Percentiles rank a stretch among this genome's conserved stretches.
Evolutionary conservation across 2,329 filamentous ascomycete species (phyloP).

Genomic region (Colletotrichum sp.): DNA sequence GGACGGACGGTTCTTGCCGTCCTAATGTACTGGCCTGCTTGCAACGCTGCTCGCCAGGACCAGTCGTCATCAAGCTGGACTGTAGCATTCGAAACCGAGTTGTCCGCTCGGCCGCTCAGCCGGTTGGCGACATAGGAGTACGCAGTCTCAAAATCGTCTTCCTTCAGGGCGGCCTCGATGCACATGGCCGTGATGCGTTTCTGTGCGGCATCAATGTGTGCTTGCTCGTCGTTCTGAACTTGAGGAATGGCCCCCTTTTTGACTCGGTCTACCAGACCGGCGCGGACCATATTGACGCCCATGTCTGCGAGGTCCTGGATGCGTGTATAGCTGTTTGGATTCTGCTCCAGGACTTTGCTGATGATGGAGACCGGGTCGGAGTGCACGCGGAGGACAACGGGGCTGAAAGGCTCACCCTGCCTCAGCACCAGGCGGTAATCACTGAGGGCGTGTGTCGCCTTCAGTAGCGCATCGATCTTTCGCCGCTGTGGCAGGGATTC

Average conservation of each 20-base stretch:
- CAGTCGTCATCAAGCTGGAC: slow-evolving; percentile 59
- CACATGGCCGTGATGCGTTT: slow-evolving; percentile 80
- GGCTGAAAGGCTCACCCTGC: slow-evolving; percentile 80
- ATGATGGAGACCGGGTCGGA: slow-evolving; percentile 77
- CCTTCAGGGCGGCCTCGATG: slow-evolving; percentile 75
- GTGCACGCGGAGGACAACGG: slow-evolving; percentile 79
- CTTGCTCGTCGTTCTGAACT: slow-evolving; percentile 28
- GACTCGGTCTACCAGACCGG: slow-evolving; percentile 50
- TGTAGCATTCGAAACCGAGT: slow-evolving; percentile 27
- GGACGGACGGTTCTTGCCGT: slow-evolving; percentile 58
- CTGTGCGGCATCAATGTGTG: slow-evolving; percentile 47
- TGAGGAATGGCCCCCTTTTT: slow-evolving; percentile 29
- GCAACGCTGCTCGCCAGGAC: slow-evolving; percentile 80
- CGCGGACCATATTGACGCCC: slow-evolving; percentile 68
- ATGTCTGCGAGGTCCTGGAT: slow-evolving; percentile 76
- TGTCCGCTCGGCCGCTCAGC: slow-evolving; percentile 48
- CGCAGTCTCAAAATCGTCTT: slow-evolving; percentile 85
- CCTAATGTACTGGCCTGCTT: slow-evolving; percentile 76
- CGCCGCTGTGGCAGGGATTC: slow-evolving; percentile 55
- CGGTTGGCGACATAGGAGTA: slow-evolving; percentile 83
- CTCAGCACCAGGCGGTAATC: slow-evolving; percentile 80
- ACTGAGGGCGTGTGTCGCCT: slow-evolving; percentile 76
- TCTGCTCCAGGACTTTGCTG: slow-evolving; percentile 77
- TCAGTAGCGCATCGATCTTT: slow-evolving; percentile 68
- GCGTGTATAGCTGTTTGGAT: slow-evolving; percentile 74